Conservation (phyloP, 1,284 basidiomycete genomes). For the Cutaneotrichosporon cyanovorans region DNA sequence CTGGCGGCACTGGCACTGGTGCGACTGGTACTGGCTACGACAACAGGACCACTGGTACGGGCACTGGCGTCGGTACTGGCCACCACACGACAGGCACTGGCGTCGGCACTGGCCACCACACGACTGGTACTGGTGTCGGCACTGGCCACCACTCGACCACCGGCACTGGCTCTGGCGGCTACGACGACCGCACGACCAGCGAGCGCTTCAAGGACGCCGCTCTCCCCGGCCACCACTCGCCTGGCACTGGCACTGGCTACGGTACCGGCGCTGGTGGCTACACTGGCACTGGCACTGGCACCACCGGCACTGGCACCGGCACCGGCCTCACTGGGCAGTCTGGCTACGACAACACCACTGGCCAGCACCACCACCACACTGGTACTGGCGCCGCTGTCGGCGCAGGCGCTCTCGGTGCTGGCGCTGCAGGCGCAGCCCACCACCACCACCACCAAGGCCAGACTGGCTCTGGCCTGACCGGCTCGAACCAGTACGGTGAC, state of each 20-base stretch:
- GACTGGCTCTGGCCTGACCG: neutral
- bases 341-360: neutral
- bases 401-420: neutral
- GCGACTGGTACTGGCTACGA: neutral
- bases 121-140: neutral
- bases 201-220: no score
- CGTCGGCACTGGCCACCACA: neutral
- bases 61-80: neutral
- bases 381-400: neutral
- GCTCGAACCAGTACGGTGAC: no score
- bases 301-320: neutral
- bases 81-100: neutral
- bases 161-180: neutral
- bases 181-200: no score
- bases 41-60: no score
- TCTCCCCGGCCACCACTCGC: no score
- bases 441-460: neutral
- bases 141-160: neutral
- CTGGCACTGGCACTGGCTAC: neutral
- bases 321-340: neutral
- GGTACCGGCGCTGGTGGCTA: no score
- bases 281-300: neutral
- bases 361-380: neutral
- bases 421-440: neutral
- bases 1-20: no score